phyloP scores from a whole-genome alignment of 2,329 filamentous ascomycete species.

The Purpureocillium lavendulum region DNA sequence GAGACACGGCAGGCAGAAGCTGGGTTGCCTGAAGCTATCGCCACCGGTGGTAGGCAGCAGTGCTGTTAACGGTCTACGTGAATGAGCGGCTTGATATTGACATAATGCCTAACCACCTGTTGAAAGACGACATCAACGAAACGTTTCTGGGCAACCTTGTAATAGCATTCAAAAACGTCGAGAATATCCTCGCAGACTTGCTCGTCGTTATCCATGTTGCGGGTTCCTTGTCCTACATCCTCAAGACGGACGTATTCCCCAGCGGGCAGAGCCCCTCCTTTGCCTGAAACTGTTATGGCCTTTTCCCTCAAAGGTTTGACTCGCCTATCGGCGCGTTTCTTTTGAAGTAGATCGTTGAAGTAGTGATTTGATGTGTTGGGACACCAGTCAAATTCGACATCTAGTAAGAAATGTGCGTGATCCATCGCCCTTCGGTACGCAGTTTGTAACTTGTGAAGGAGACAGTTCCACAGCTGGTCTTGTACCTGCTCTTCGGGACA shows the following conservation, averaged over 20 bases:
- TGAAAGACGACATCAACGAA: conserved; percentile 56
- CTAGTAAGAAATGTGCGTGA: conserved; percentile 41
- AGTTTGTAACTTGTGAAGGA: conserved; percentile 35
- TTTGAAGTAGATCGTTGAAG: conserved; percentile 34
- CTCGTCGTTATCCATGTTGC: conserved; percentile 19
- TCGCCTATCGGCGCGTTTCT: conserved; percentile 12
- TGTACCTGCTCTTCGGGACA: conserved; percentile 36
- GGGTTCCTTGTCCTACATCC: conserved; percentile 2
- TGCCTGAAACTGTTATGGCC: conserved; percentile 2
- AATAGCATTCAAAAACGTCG: conserved; percentile 52
- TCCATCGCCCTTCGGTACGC: conserved; percentile 39
- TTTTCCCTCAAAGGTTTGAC: too few species aligned
- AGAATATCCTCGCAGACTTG: conserved; percentile 44
- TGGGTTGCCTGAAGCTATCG: conserved; percentile 38
- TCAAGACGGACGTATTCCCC: too few species aligned
- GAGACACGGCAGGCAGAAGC: too few species aligned
- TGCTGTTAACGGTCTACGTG: too few species aligned
- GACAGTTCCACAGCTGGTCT: conserved; percentile 26
- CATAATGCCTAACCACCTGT: too few species aligned
- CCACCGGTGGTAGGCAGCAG: conserved; percentile 47
- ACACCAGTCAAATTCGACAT: conserved; percentile 37
- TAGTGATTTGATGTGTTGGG: conserved; percentile 44
- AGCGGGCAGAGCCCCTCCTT: neutral
- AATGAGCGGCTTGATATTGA: too few species aligned
- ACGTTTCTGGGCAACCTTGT: conserved; percentile 49